Evolutionary conservation across 495 filamentous ascomycete species (phyloP), one percentile per base, ranked within the genome.

Genomic region (Xylaria bambusicola): DNA sequence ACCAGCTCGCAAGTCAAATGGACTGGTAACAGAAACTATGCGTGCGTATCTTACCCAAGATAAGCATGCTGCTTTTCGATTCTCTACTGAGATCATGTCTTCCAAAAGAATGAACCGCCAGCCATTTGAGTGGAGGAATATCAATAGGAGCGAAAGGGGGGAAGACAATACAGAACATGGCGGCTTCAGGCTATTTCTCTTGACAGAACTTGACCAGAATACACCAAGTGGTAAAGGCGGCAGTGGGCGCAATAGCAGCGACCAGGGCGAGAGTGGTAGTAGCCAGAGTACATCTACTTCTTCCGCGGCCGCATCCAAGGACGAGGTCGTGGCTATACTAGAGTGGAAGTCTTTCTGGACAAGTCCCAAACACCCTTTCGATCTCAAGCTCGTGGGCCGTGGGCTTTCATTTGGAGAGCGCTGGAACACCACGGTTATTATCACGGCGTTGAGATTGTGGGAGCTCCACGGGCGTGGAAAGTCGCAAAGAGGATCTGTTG

Each of bases 291-390:
- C 20, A 17, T 6, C 21, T n/a, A 53, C 31, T 18, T n/a, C 23
- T 27, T 54, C 36, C 2, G 20, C 36, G 8, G 33, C 6, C 20
- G 15, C 18, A 9, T 20, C 26, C 24, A 4, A 21, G 12, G 50
- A 40, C 20, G 31, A 41, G 1, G 46, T 33, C n/a, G 46, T 49
- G 6, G 42, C 42, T 10, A 20, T 27, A 27, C 9, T 48, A 1
- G 46, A 17, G 26, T 48, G 46, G 46, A 29, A 26, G 26, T 6
- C 5, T 18, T 48, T 48, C 15, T 18, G 2, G 24, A 48, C 46
- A 18, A 48, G 46, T 7, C 46, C 46, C 46, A 48, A 48, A 9
- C 46, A 48, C 36, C 52, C 52, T 13, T 55, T 42, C 38, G 35
- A 41, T 45, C 52, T 55, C 29, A 41, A 10, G 38, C 24, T 55